Percentiles rank a stretch among this genome's conserved stretches.
Evolutionary conservation across 352 stramenopile genomes (phyloP).

Genomic region (Pythium plurisporium): DNA sequence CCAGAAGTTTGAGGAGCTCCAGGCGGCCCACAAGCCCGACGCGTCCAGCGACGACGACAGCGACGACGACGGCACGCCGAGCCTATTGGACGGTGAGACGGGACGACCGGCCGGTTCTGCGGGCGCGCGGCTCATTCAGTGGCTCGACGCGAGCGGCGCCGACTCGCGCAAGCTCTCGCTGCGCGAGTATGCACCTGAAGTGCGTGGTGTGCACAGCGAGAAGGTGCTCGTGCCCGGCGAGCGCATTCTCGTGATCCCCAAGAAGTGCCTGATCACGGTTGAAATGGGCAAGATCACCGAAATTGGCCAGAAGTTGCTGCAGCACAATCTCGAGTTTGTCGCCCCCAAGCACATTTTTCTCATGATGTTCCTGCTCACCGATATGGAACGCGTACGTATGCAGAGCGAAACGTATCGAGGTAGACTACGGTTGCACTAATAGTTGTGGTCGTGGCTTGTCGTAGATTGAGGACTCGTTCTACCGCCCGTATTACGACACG

Average conservation of each 20-base stretch:
- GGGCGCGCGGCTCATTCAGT: conserved; percentile 65
- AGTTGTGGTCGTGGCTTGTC: neutral
- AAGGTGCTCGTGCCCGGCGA: conserved; percentile 84
- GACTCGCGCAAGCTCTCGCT: conserved; percentile 76
- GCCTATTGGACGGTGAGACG: conserved; percentile 17
- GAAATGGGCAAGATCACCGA: conserved; percentile 98
- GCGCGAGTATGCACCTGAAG: conserved; percentile 89
- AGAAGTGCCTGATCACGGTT: conserved; percentile 97
- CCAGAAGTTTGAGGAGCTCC: conserved; percentile 38
- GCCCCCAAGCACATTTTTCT: conserved; percentile 99
- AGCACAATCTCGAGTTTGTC: conserved; percentile 93
- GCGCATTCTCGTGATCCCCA: conserved; percentile 88
- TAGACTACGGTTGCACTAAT: too few species aligned
- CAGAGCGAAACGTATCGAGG: too few species aligned
- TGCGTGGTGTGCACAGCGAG: conserved; percentile 90
- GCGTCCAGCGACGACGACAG: conserved; percentile 2
- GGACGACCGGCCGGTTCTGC: conserved; percentile 35
- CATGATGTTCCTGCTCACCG: conserved; percentile 98
- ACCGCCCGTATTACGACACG: conserved; percentile 97
- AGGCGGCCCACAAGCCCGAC: conserved; percentile 8
- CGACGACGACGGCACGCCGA: conserved; percentile 14
- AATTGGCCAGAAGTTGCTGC: conserved; percentile 92
- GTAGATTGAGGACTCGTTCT: conserved; percentile 79
- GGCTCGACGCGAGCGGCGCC: conserved; percentile 65
- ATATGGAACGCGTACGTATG: conserved; percentile 90